A percentile compares a stretch with the other conserved stretches of the same genome.
phyloP scores from a whole-genome alignment of 2,329 filamentous ascomycete genomes.

The Talaromyces sp. region DNA sequence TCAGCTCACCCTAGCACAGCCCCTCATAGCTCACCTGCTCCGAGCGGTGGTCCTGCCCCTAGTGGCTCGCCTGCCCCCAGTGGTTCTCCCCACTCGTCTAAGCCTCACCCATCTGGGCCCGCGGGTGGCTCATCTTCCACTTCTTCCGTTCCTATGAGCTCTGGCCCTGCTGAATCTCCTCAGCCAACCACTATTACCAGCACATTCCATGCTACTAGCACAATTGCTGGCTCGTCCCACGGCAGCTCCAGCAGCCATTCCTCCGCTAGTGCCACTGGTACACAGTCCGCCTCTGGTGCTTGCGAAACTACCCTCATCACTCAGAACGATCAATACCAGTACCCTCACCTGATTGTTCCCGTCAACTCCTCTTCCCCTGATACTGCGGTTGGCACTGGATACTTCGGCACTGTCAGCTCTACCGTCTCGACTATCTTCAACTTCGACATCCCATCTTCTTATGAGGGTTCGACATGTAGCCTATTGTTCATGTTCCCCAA shows the following conservation, averaged over 20 bases:
- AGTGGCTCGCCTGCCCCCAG: slow-evolving; percentile 5
- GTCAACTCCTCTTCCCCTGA: slow-evolving; percentile 59
- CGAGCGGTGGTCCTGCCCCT: slow-evolving; percentile 4
- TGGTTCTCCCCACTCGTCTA: slow-evolving; percentile 4
- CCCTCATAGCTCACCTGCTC: neutral
- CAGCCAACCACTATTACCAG: slow-evolving; percentile 5
- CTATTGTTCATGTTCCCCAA: slow-evolving; percentile 68
- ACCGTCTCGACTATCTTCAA: slow-evolving; percentile 65
- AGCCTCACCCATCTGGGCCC: slow-evolving; percentile 9
- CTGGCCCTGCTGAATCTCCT: slow-evolving; percentile 12
- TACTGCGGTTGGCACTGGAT: slow-evolving; percentile 56
- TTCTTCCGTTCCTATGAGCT: neutral
- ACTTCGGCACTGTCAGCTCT: slow-evolving; percentile 59
- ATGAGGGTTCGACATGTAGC: slow-evolving; percentile 63
- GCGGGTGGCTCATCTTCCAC: neutral
- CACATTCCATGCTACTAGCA: neutral
- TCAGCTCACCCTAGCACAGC: neutral
- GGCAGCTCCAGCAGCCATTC: slow-evolving; percentile 6
- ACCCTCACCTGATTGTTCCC: slow-evolving; percentile 65
- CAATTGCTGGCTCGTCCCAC: neutral
- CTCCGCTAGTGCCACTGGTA: slow-evolving; percentile 12
- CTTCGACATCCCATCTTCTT: slow-evolving; percentile 63
- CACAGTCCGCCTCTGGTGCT: slow-evolving; percentile 22
- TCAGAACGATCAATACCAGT: slow-evolving; percentile 50
- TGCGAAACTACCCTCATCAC: slow-evolving; percentile 50